Percentiles rank a stretch among this genome's conserved stretches.
phyloP scores from a whole-genome alignment of 495 filamentous ascomycete genomes.

The Cercophora samala region DNA sequence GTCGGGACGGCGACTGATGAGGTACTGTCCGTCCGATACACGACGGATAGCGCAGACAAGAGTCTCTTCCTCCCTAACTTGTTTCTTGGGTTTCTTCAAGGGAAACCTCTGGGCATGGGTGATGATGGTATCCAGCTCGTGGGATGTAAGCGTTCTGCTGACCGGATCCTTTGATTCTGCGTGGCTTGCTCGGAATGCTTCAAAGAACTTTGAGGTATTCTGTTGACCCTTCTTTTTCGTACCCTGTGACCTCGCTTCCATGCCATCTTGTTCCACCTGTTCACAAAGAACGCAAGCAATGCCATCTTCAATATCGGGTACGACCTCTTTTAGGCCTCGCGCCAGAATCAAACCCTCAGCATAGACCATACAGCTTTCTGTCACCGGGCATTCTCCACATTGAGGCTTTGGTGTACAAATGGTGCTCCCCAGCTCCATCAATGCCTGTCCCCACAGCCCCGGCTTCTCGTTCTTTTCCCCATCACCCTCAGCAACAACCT shows the following conservation, averaged over 20 bases:
- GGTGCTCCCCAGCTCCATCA: conserved; percentile 51
- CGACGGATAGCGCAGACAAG: conserved; percentile 44
- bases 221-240: not conserved
- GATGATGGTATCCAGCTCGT: conserved; percentile 35
- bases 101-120: conserved; percentile 44
- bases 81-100: conserved; percentile 39
- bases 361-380: conserved; percentile 42
- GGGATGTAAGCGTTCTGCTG: conserved; percentile 19
- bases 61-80: conserved; percentile 42
- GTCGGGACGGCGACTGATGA: conserved; percentile 42
- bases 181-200: not conserved
- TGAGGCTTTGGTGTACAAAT: conserved; percentile 47
- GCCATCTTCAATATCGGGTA: not conserved
- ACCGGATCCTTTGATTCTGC: not conserved
- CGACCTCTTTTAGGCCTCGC: not conserved
- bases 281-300: not conserved
- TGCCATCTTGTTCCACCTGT: not conserved
- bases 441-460: conserved; percentile 45
- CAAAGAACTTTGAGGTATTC: not conserved
- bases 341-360: not conserved
- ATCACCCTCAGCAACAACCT: conserved; percentile 28
- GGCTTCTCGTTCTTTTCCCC: conserved; percentile 35
- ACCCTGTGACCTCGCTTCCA: not conserved
- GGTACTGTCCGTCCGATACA: conserved; percentile 33
- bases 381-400: conserved; percentile 42